These are phyloP conservation scores for Phaeosphaeria sp. DNA, from an alignment of 2,329 filamentous ascomycete species.

Conservation along the genomic window DNA sequence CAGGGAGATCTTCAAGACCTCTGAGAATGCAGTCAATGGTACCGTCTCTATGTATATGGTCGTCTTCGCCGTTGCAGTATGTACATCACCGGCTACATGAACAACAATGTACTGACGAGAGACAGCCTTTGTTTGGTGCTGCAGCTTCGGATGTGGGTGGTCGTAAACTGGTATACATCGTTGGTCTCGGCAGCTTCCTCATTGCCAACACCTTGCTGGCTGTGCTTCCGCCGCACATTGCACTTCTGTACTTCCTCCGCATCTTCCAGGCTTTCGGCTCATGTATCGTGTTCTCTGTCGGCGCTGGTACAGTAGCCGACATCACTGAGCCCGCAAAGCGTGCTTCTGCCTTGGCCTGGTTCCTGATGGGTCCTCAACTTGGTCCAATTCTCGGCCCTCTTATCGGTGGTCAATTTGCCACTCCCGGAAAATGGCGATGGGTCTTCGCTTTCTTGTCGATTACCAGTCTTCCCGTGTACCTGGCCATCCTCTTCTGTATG, in stretches of 20 bases:
- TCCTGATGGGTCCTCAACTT: conserved; percentile 54
- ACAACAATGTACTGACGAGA: conserved; percentile 10
- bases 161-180: conserved; percentile 51
- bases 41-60: conserved; percentile 56
- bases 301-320: conserved; percentile 54
- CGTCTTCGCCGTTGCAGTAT: conserved; percentile 50
- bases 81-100: not conserved
- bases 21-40: conserved; percentile 49
- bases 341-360: conserved; percentile 51
- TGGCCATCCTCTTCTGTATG: conserved; percentile 48
- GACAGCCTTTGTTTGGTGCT: conserved; percentile 51
- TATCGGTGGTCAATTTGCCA: conserved; percentile 51
- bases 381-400: conserved; percentile 55
- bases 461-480: conserved; percentile 33
- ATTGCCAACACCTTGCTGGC: conserved; percentile 51
- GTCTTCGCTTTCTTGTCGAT: conserved; percentile 51
- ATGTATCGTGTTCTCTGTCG: conserved; percentile 53
- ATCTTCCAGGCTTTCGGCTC: conserved; percentile 54
- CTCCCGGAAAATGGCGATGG: conserved; percentile 51
- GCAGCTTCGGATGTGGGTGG: conserved; percentile 51
- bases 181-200: conserved; percentile 51
- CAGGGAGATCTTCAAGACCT: conserved; percentile 45
- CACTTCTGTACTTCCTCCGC: conserved; percentile 49
- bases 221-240: conserved; percentile 48
- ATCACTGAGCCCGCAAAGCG: conserved; percentile 50